These are phyloP conservation scores for Trichosporon sp. DNA, from an alignment of 1,284 basidiomycete genomes.

Conservation along the genomic window DNA sequence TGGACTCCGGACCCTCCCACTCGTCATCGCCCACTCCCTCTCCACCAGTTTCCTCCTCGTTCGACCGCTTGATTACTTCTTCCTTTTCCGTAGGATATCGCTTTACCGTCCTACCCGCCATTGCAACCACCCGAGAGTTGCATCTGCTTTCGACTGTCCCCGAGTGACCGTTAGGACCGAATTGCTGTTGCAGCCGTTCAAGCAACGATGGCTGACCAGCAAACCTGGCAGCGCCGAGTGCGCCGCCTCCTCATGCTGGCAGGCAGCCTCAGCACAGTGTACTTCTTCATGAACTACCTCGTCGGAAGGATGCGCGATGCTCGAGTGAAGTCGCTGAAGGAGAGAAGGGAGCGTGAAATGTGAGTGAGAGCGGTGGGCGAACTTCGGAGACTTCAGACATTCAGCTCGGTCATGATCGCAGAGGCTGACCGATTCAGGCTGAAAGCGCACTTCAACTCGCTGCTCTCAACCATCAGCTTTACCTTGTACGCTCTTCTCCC, in stretches of 20 bases:
- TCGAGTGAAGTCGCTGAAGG: conserved; percentile 33
- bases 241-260: conserved; percentile 31
- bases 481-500: conserved; percentile 49
- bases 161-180: neutral
- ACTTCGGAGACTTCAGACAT: neutral
- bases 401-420: neutral
- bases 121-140: neutral
- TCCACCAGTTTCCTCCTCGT: neutral
- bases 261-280: conserved; percentile 38
- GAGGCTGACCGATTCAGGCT: conserved; percentile 29
- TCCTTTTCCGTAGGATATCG: neutral
- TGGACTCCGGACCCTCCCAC: neutral
- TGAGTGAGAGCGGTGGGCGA: conserved; percentile 18
- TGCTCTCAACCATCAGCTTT: conserved; percentile 46
- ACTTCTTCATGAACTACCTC: conserved; percentile 35
- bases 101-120: neutral
- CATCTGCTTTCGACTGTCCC: neutral
- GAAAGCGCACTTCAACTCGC: conserved; percentile 46
- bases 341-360: conserved; percentile 36
- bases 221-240: conserved; percentile 33
- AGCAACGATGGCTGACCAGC: neutral
- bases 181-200: neutral
- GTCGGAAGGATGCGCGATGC: conserved; percentile 39
- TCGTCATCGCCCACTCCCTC: conserved; percentile 5
- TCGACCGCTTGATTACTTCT: neutral